phyloP scores from a whole-genome alignment of 208 protist species.

The Acanthamoeba castellanii region DNA sequence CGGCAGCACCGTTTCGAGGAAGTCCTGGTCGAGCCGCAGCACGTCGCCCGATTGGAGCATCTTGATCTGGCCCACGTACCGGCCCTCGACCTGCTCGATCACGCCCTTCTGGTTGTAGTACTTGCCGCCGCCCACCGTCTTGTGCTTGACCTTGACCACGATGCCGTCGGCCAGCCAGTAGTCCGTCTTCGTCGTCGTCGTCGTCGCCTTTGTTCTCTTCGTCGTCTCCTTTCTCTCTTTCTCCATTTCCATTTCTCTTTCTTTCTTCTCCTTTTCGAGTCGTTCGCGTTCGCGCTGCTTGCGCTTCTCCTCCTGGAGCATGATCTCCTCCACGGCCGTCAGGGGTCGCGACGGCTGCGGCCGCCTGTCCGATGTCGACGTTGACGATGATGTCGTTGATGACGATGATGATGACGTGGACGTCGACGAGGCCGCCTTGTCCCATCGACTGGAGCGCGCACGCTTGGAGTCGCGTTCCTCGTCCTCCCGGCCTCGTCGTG shows the following conservation, averaged over 20 bases:
- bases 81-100: constrained; percentile 74
- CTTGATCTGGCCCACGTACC: constrained; percentile 80
- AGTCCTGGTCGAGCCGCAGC: constrained; percentile 84
- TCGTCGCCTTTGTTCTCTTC: background rate
- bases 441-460: background rate
- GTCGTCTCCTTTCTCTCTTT: constrained; percentile 20
- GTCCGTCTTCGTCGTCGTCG: constrained; percentile 61
- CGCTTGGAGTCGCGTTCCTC: background rate
- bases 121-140: constrained; percentile 81
- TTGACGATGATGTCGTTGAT: background rate
- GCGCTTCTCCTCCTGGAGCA: constrained; percentile 33
- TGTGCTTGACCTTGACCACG: constrained; percentile 85
- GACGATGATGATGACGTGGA: background rate
- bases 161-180: constrained; percentile 77
- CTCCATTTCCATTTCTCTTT: background rate
- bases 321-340: constrained; percentile 63
- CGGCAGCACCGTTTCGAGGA: constrained; percentile 81
- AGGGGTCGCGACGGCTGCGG: background rate
- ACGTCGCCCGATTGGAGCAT: constrained; percentile 81
- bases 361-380: background rate
- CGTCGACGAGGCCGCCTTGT: background rate
- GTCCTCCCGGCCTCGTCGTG: background rate
- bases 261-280: constrained; percentile 26
- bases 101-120: constrained; percentile 88
- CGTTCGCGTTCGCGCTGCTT: background rate